Evolutionary conservation across 2,329 filamentous ascomycete genomes (phyloP), one percentile per base, ranked within the genome.

Genomic region (Apiospora pterosperma): DNA sequence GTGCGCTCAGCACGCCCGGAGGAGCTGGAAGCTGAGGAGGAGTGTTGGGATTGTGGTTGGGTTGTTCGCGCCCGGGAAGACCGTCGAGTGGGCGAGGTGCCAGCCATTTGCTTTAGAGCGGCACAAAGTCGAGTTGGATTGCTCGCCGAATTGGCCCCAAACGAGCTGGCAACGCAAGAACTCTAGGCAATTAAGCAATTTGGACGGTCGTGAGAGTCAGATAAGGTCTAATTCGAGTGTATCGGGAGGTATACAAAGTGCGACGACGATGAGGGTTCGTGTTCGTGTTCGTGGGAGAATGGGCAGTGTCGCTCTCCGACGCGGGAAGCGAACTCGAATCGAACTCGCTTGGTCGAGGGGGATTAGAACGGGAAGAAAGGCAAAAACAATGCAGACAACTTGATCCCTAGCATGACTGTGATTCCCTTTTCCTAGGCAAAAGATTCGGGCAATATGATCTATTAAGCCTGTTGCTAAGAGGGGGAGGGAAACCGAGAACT

Each of bases 11-110:
- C 85, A 74, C 92, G 92, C 71, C 85, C 86, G 67, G 92, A 94
- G 48, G 91, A 89, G 74, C 90, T 91, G 66, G 89, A 94, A 48
- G 92, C 89, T 61, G 90, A 88, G 68, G 91, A 93, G 68, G 91
- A 92, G 72, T 92, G 90, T 72, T 92, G 89, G 72, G 90, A 88
- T 79, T 88, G 87, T 74, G 89, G 86, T 82, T 94, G 91, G 72
- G 88, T 88, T 76, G 86, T 88, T 80, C 92, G 92, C 82, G 93
- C 93, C 85, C 95, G 90, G 79, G 94, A 96, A 75, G 94, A 97
- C 77, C 95, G 92, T 81, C 95, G 91, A 77, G 92, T 76, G 91
- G 86, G 72, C 81, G 81, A 75, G 82, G 85, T 83, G 85, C 85
- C 85, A 70, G 75, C 80, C 74, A 77, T 78, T 62, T 63, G 61